Percentiles rank a stretch among this genome's conserved stretches.
Evolutionary conservation across 345 rosid species (phyloP).

Genomic region (Mallotus nudiflorus): DNA sequence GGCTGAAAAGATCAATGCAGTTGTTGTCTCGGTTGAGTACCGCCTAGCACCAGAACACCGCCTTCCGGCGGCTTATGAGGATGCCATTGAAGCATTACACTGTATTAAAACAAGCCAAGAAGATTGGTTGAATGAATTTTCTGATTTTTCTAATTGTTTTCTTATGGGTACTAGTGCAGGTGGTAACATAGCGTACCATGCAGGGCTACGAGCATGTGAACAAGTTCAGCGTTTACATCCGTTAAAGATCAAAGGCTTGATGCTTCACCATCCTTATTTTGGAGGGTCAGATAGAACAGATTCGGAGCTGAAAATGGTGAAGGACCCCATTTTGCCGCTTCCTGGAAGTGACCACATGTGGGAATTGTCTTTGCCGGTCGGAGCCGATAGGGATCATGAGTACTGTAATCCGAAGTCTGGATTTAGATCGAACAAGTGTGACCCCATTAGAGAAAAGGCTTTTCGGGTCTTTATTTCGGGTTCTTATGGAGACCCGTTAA

Average conservation of each 20-base stretch:
- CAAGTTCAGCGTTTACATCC: conserved; percentile 32
- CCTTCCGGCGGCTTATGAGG: conserved; percentile 32
- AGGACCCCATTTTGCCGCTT: conserved; percentile 32
- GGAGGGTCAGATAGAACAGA: conserved; percentile 47
- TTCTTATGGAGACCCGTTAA: conserved; percentile 10
- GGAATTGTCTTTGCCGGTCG: conserved; percentile 55
- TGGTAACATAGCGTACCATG: conserved; percentile 52
- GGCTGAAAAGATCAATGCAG: conserved; percentile 30
- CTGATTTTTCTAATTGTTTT: conserved; percentile 42
- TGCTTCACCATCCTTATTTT: conserved; percentile 58
- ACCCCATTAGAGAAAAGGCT: background rate
- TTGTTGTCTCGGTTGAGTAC: conserved; percentile 51
- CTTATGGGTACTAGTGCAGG: conserved; percentile 61
- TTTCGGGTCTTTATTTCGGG: background rate
- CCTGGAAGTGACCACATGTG: conserved; percentile 41
- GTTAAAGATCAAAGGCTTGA: conserved; percentile 55
- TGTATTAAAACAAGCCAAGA: conserved; percentile 18
- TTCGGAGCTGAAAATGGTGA: conserved; percentile 43
- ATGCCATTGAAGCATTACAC: conserved; percentile 27
- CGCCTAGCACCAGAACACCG: conserved; percentile 37
- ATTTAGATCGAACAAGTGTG: background rate
- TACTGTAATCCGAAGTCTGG: conserved; percentile 47
- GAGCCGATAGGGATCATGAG: conserved; percentile 56
- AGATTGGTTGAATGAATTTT: conserved; percentile 11
- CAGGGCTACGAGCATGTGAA: conserved; percentile 34